A percentile compares a stretch with the other conserved stretches of the same genome.
These are phyloP conservation scores for Fusarium irregulare DNA, from an alignment of 2,329 filamentous ascomycete species.

Conservation along the genomic window DNA sequence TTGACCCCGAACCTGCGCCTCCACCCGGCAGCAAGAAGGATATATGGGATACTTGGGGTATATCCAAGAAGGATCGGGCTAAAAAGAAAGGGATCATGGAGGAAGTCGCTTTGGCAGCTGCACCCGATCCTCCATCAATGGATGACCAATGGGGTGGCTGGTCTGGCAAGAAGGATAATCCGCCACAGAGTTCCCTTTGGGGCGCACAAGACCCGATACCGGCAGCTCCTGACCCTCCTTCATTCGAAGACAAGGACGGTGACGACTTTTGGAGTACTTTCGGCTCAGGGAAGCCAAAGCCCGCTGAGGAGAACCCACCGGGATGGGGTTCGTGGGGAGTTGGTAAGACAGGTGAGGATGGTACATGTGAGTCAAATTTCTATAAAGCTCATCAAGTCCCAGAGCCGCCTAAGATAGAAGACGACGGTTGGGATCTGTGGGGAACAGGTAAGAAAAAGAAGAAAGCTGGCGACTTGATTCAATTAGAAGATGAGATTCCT, in stretches of 20 bases:
- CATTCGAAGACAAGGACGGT: slow-evolving; percentile 31
- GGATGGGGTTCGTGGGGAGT: slow-evolving; percentile 43
- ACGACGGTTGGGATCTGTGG: slow-evolving; percentile 46
- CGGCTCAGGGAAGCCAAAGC: slow-evolving; percentile 41
- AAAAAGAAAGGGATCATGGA: slow-evolving; percentile 49
- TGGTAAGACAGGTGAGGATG: slow-evolving; percentile 43
- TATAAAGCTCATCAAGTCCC: slow-evolving; percentile 20
- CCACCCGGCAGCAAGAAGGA: slow-evolving; percentile 46
- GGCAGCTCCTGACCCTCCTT: slow-evolving; percentile 39
- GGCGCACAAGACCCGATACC: slow-evolving; percentile 39
- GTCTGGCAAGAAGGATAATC: slow-evolving; percentile 47
- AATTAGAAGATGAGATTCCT: slow-evolving; percentile 50
- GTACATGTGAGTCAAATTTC: slow-evolving; percentile 27
- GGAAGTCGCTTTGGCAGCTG: slow-evolving; percentile 29
- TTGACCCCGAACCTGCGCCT: slow-evolving; percentile 42
- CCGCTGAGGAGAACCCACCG: slow-evolving; percentile 30
- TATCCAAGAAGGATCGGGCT: slow-evolving; percentile 49
- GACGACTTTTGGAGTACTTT: slow-evolving; percentile 47
- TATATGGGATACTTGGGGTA: slow-evolving; percentile 49
- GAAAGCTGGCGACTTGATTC: slow-evolving; percentile 51
- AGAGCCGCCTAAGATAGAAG: slow-evolving; percentile 29
- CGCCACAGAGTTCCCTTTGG: slow-evolving; percentile 44
- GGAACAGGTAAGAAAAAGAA: slow-evolving; percentile 54
- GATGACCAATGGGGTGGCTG: slow-evolving; percentile 47
- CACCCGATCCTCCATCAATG: slow-evolving; percentile 41